Percentiles rank a stretch among this genome's conserved stretches.
Evolutionary conservation across 208 protist genomes (phyloP).

Genomic region (Sergeia podlipaevii): DNA sequence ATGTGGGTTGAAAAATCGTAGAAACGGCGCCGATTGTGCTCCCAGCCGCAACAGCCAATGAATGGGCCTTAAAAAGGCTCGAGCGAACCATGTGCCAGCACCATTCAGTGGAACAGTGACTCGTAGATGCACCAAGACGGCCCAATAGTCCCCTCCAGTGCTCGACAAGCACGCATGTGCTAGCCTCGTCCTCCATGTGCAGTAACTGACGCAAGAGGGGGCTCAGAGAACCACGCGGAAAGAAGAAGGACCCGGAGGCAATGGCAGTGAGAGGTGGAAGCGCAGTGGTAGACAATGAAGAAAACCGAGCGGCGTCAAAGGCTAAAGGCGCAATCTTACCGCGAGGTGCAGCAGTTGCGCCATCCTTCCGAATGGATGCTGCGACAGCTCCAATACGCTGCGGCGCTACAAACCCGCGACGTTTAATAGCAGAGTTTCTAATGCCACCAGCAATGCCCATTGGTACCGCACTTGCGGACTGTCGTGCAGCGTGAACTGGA

Average conservation of each 20-base stretch:
- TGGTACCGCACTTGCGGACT: too few relatives aligned
- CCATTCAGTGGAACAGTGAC: conserved; percentile 41
- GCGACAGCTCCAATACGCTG: too few relatives aligned
- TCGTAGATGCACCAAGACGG: conserved; percentile 28
- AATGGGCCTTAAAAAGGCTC: conserved; percentile 28
- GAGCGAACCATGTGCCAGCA: conserved; percentile 46
- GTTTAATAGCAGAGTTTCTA: too few relatives aligned
- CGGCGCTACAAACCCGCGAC: too few relatives aligned
- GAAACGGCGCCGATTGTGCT: conserved; percentile 8
- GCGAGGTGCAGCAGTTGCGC: too few relatives aligned
- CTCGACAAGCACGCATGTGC: conserved; percentile 3
- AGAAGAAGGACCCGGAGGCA: conserved; percentile 8
- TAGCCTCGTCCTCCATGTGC: not conserved
- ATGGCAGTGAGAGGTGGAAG: conserved; percentile 15
- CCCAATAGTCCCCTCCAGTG: conserved; percentile 51
- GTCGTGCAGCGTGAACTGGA: too few relatives aligned
- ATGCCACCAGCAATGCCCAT: too few relatives aligned
- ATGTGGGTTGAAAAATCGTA: conserved; percentile 1
- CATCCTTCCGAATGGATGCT: too few relatives aligned
- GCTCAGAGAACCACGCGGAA: conserved; percentile 5
- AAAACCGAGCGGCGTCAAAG: too few relatives aligned
- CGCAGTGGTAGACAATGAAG: too few relatives aligned
- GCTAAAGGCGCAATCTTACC: too few relatives aligned
- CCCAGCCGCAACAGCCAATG: conserved; percentile 11
- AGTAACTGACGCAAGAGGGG: not conserved